Conservation (phyloP, 371 early-diverging fungal genomes). For the Mucor velutinosus region DNA sequence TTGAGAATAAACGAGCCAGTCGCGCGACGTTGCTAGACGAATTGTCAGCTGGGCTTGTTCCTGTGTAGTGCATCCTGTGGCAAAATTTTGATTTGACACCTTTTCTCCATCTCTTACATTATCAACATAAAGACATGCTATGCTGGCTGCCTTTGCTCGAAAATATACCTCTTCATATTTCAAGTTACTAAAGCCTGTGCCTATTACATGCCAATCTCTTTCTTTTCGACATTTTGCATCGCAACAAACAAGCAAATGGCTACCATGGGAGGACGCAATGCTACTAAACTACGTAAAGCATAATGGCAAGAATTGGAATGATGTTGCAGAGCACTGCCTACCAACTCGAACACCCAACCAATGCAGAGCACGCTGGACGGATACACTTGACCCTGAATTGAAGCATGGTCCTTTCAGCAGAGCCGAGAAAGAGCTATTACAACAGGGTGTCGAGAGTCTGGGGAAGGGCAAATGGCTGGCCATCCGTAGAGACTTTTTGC, state of each 20-base stretch:
- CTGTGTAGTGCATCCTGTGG: neutral
- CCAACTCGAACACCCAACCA: conserved; percentile 33
- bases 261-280: conserved; percentile 42
- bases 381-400: conserved; percentile 21
- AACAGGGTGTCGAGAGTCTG: conserved; percentile 15
- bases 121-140: neutral
- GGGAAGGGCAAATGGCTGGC: conserved; percentile 29
- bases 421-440: conserved; percentile 21
- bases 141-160: neutral
- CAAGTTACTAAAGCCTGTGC: neutral
- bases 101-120: neutral
- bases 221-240: neutral
- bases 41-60: neutral
- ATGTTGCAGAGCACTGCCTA: conserved; percentile 32
- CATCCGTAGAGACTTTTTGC: conserved; percentile 30
- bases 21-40: too few relatives aligned
- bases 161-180: neutral
- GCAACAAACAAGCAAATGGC: conserved; percentile 24
- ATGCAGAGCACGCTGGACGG: conserved; percentile 31
- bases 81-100: neutral
- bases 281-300: conserved; percentile 32
- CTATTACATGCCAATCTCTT: neutral
- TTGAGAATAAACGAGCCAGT: neutral
- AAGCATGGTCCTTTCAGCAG: conserved; percentile 33
- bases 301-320: conserved; percentile 39